Conservation (phyloP, 129 eudicot genomes). For the Calendula officinalis region DNA sequence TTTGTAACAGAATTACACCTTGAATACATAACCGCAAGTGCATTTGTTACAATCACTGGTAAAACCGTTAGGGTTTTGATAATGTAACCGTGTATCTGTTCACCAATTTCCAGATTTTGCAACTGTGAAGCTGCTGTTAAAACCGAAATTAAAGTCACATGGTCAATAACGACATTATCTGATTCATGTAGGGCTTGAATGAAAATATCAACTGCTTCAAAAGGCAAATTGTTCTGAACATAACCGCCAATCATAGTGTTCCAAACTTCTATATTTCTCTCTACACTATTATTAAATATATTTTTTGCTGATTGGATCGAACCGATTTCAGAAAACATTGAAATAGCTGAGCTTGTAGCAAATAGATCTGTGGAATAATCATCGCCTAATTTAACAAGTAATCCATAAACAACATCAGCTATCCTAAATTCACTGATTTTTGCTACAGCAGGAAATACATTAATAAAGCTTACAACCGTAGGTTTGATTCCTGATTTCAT, state of each 20-base stretch:
- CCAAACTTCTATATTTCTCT: constrained; percentile 81
- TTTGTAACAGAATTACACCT: constrained; percentile 56
- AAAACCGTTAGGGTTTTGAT: constrained; percentile 40
- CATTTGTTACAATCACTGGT: constrained; percentile 48
- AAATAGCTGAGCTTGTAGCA: constrained; percentile 66
- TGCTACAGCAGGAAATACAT: constrained; percentile 68
- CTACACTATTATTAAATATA: constrained; percentile 60
- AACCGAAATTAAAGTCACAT: constrained; percentile 66
- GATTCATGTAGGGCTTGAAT: constrained; percentile 41
- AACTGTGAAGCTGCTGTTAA: constrained; percentile 81
- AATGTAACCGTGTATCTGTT: constrained; percentile 62
- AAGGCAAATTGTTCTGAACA: constrained; percentile 48
- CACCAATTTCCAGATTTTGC: constrained; percentile 52
- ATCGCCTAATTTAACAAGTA: constrained; percentile 60
- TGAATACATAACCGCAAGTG: constrained; percentile 74
- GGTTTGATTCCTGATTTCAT: constrained; percentile 66
- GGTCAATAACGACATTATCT: constrained; percentile 43
- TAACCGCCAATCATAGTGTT: constrained; percentile 90
- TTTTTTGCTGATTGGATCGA: constrained; percentile 51
- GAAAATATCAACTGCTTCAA: constrained; percentile 69
- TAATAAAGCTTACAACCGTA: constrained; percentile 61
- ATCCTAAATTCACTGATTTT: constrained; percentile 34
- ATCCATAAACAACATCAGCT: constrained; percentile 58
- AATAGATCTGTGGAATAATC: constrained; percentile 54
- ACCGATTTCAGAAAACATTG: constrained; percentile 76